Evolutionary conservation across 371 early-diverging fungal genomes (phyloP).

Genomic region (Mycotypha africana): DNA sequence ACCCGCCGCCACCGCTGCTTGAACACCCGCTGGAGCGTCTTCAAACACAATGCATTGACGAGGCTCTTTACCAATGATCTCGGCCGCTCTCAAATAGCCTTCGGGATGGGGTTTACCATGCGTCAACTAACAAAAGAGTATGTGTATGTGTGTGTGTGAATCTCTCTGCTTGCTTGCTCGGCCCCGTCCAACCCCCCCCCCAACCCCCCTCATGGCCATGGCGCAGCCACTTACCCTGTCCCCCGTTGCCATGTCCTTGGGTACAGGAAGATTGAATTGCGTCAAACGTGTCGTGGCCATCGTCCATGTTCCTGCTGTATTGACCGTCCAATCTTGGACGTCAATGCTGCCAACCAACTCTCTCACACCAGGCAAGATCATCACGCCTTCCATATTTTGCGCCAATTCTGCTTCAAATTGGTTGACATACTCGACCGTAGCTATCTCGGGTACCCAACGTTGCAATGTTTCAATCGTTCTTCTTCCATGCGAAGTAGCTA

Average conservation of each 20-base stretch:
- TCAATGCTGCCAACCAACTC: slow-evolving; percentile 23
- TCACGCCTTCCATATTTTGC: slow-evolving; percentile 29
- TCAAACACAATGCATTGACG: slow-evolving; percentile 65
- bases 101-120: slow-evolving; percentile 66
- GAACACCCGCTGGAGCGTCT: slow-evolving; percentile 63
- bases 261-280: slow-evolving; percentile 28
- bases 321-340: slow-evolving; percentile 24
- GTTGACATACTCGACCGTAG: slow-evolving; percentile 28
- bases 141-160: no score
- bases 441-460: slow-evolving; percentile 31
- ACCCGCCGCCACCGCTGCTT: slow-evolving; percentile 53
- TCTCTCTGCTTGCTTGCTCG: no score
- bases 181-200: no score
- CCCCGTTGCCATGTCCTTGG: slow-evolving; percentile 32
- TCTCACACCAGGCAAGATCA: slow-evolving; percentile 23
- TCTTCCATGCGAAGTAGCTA: slow-evolving; percentile 39
- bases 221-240: slow-evolving; percentile 29
- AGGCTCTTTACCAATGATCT: slow-evolving; percentile 36
- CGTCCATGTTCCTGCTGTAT: slow-evolving; percentile 26
- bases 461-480: slow-evolving; percentile 41
- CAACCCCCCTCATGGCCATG: neutral
- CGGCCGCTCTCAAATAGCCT: slow-evolving; percentile 52
- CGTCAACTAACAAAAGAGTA: slow-evolving; percentile 22
- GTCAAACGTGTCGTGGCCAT: slow-evolving; percentile 32
- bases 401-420: slow-evolving; percentile 25